Evolutionary conservation across 805 yeast genomes (phyloP).

Genomic region (Hanseniaspora clermontiae): DNA sequence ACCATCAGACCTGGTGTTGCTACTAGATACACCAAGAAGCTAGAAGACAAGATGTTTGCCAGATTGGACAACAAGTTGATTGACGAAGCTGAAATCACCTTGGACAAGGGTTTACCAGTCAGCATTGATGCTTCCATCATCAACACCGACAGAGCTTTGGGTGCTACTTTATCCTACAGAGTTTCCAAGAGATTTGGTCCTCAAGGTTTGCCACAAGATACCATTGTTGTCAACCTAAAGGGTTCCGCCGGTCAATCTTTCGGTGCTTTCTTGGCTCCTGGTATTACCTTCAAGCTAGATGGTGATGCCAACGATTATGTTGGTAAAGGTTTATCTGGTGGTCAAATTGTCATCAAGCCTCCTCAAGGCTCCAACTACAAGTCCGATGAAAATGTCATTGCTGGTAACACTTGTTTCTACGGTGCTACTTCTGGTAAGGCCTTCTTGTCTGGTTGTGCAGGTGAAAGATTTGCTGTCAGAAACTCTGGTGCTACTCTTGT

Average conservation of each 20-base stretch:
- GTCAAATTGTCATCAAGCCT: conserved; percentile 83
- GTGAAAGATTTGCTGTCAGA: conserved; percentile 96
- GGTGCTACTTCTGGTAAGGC: conserved; percentile 96
- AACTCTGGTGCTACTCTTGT: conserved; percentile 97
- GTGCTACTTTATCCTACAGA: conserved; percentile 87
- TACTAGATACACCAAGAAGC: conserved; percentile 80
- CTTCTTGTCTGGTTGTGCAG: conserved; percentile 91
- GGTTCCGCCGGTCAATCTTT: conserved; percentile 98
- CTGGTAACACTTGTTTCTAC: conserved; percentile 94
- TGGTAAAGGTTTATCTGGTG: conserved; percentile 95
- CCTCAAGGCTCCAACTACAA: conserved; percentile 72
- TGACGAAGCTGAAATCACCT: conserved; percentile 90
- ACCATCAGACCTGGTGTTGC: conserved; percentile 94
- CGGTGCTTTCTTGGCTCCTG: conserved; percentile 94
- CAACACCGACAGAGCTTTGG: conserved; percentile 93
- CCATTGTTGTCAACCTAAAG: conserved; percentile 77
- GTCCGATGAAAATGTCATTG: conserved; percentile 90
- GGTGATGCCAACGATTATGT: conserved; percentile 98
- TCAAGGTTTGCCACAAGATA: conserved; percentile 85
- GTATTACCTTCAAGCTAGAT: conserved; percentile 85
- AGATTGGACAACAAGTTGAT: conserved; percentile 90
- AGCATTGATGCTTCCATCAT: conserved; percentile 85
- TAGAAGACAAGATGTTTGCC: conserved; percentile 85
- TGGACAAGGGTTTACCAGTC: conserved; percentile 91
- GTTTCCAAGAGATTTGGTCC: conserved; percentile 90